Evolutionary conservation across 352 stramenopile species (phyloP).

Genomic region (Discostella stelligera): DNA sequence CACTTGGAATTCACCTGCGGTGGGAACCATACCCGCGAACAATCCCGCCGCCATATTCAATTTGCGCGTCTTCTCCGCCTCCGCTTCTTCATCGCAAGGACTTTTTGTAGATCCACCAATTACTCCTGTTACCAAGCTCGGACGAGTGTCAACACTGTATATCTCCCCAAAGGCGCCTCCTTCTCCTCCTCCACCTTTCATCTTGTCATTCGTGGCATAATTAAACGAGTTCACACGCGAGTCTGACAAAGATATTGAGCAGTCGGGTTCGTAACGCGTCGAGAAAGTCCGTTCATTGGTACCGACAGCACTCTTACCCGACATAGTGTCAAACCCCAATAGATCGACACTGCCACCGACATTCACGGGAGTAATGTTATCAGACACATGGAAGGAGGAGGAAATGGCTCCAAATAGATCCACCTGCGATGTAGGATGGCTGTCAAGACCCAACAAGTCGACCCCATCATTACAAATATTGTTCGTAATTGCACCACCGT

Average conservation of each 20-base stretch:
- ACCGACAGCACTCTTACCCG: background rate
- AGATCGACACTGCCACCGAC: constrained; percentile 23
- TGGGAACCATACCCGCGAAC: constrained; percentile 41
- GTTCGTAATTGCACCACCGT: background rate
- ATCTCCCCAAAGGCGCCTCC: constrained; percentile 1
- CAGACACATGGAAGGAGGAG: background rate
- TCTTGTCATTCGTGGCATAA: background rate
- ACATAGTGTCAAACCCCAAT: constrained; percentile 35
- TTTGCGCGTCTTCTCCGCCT: constrained; percentile 41
- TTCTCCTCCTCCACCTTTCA: too few species aligned
- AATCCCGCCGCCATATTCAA: constrained; percentile 44
- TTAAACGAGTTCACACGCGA: background rate
- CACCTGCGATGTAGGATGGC: background rate
- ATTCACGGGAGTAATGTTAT: background rate
- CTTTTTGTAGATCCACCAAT: background rate
- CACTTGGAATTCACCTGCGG: background rate
- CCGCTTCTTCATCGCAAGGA: constrained; percentile 24
- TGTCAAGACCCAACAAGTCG: constrained; percentile 46
- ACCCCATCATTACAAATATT: background rate
- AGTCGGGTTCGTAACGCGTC: background rate
- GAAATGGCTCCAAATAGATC: constrained; percentile 30
- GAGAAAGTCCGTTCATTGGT: background rate
- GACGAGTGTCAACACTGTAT: constrained; percentile 13
- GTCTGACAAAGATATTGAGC: background rate
- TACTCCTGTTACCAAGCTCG: constrained; percentile 39